A percentile compares a stretch with the other conserved stretches of the same genome.
Evolutionary conservation across 257 asterid species (phyloP).

Genomic region (Przewalskia tangutica): DNA sequence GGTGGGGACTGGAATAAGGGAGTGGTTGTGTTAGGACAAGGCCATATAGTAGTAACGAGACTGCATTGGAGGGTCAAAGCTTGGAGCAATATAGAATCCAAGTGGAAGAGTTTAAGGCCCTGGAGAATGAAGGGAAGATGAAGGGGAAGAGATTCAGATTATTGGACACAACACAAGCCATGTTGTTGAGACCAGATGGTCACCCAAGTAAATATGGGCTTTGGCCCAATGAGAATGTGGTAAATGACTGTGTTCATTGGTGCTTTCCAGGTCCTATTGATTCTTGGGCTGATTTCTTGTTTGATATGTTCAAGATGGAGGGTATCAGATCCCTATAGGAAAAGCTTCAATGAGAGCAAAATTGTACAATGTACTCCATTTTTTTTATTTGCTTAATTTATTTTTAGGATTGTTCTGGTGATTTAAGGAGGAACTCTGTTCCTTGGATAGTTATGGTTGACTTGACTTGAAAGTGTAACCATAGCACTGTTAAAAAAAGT

Average conservation of each 20-base stretch:
- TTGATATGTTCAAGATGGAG: conserved; percentile 35
- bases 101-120: conserved; percentile 24
- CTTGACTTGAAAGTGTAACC: not conserved
- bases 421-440: too few relatives aligned
- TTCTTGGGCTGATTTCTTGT: conserved; percentile 38
- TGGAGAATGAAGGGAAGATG: conserved; percentile 24
- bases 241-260: conserved; percentile 39
- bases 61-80: conserved; percentile 6
- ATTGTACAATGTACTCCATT: not conserved
- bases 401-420: not conserved
- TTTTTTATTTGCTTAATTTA: not conserved
- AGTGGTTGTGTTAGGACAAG: conserved; percentile 17
- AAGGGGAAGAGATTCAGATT: conserved; percentile 19
- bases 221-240: conserved; percentile 15
- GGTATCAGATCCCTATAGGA: conserved; percentile 14
- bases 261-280: conserved; percentile 43
- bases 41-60: conserved; percentile 26
- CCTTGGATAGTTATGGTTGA: not conserved
- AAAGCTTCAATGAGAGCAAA: conserved; percentile 1
- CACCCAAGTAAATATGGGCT: conserved; percentile 34
- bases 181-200: conserved; percentile 39
- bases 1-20: conserved; percentile 27
- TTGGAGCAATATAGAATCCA: conserved; percentile 24
- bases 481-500: not conserved
- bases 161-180: conserved; percentile 26